Base-by-base conservation (phyloP, 352 stramenopile genomes). In the Blastocystis sp. region DNA sequence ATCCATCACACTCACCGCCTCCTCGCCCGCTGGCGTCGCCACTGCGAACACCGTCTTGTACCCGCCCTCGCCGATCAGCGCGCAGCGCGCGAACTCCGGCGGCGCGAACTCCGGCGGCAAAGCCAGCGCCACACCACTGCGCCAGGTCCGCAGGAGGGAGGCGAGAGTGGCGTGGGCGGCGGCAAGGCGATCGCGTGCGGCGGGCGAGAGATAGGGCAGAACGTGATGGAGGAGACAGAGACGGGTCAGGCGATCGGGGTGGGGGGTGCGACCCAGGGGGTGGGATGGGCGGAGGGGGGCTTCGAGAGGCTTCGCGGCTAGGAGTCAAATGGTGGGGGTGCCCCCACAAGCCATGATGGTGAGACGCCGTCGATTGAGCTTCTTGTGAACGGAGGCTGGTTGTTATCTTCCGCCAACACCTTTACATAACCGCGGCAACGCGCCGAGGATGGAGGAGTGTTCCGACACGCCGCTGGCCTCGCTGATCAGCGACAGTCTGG, bases 41-140 rank as follows among this genome's bases (percentile, higher is more conserved):
- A 38, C 57, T 60, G 59, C 38, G 61, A 79, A 79, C 21, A 79
- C 69, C 7, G 61, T 38, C 42, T 79, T 79, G 40, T 79, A 79
- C 42, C 69, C 69, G 28, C 69, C 69, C 57, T 79, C 69, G 45
- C 69, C 69, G 19, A 79, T 63, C 4, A 79, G 1, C 62, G 24
- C 62, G 11, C 62, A 21, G 1, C 21, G 10, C 21, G 62, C 11
- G 7, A 42, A 69, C 40, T 69, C 62, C 40, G 11, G 34, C 34
- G 17, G 62, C 11, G 40, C 19, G 2, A 1, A 2, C 2, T 63
- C 57, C 24, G 19, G 19, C 57, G 57, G 24, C 19, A 63, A n/a
- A 63, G 57, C 19, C 24, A n/a, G 19, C 57, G 24, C 57, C 24
- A 19, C 57, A 2, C 17, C 17, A 63, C 17, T 63, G 24, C 57